A percentile compares a stretch with the other conserved stretches of the same genome.
phyloP scores from a whole-genome alignment of 2,329 filamentous ascomycete genomes.

The Penicillium paneum region DNA sequence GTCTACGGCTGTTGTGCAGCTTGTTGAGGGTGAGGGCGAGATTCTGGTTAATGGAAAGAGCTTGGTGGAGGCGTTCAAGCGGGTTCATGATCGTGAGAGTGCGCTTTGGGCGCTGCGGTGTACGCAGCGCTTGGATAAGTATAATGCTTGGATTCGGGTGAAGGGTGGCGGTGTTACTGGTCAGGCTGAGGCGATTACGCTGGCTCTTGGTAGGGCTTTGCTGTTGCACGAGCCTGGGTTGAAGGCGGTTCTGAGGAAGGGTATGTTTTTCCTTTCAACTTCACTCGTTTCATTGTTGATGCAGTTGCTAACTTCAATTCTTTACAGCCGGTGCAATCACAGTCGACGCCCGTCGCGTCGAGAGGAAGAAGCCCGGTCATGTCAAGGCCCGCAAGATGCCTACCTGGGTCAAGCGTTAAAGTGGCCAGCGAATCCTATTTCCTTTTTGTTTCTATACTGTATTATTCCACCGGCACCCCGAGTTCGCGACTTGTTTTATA shows the following conservation, averaged over 20 bases:
- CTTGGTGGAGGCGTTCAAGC: constrained; percentile 76
- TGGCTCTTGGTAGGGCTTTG: constrained; percentile 84
- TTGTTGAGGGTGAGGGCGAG: constrained; percentile 91
- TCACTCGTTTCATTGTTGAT: not conserved
- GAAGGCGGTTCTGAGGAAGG: constrained; percentile 81
- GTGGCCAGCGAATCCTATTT: constrained; percentile 17
- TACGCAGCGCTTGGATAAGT: constrained; percentile 84
- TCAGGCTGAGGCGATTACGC: constrained; percentile 88
- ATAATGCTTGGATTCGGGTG: constrained; percentile 88
- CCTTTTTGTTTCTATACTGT: constrained; percentile 27
- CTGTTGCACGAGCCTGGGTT: constrained; percentile 87
- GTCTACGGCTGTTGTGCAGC: constrained; percentile 76
- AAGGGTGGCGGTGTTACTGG: constrained; percentile 87
- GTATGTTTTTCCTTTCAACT: constrained; percentile 55
- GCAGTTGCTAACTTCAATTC: constrained; percentile 21
- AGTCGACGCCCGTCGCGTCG: constrained; percentile 84
- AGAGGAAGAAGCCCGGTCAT: constrained; percentile 96
- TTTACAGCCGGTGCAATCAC: constrained; percentile 81
- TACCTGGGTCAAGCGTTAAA: constrained; percentile 85
- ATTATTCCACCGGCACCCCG: constrained; percentile 26
- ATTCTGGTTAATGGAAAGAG: constrained; percentile 85
- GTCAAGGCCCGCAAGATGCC: constrained; percentile 98
- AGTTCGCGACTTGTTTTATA: constrained; percentile 28
- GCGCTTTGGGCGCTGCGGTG: constrained; percentile 85
- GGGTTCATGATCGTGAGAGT: constrained; percentile 90